Base-by-base conservation (phyloP, 1,284 basidiomycete species). In the Ustilago tritici region DNA sequence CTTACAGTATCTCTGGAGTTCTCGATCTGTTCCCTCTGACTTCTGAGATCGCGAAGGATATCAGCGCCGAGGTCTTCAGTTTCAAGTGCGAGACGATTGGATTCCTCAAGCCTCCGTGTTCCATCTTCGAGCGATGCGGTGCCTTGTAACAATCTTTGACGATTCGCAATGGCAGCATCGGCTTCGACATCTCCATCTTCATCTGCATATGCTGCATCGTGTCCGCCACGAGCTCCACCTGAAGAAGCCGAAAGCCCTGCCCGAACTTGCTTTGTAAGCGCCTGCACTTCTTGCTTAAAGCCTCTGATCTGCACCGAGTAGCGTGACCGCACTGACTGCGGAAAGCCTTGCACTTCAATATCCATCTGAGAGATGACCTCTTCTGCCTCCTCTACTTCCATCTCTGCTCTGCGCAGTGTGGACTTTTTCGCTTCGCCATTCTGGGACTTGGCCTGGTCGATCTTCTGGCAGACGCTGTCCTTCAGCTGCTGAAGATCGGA, bases 341-440 rank as follows among this genome's bases (percentile, higher is more conserved):
- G 95, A 86, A 98, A 95, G 12, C 93, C 93, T 84, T 95, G 95
- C n/a, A 97, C 92, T 88, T 99, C 97, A 72, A 99, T 93, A 87
- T 98, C 95, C 96, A 99, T 98, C 90, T 99, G 97, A 40, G 94
- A 94, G 11, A 84, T 72, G 38, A 98, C 95, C 89, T 99, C 97
- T 81, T 98, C 95, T 0, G 95, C 96, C 87, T 99, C 97, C 84
- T 99, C 97, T 3, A 98, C 89, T 86, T 99, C 96, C 90, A 95
- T 94, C 84, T 96, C 93, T 23, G 94, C 93, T 71, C 93, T 89
- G 75, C 95, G 89, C 75, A 98, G 87, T 3, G 92, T 89, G 0
- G 93, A 90, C 87, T 94, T 95, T 61, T 92, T 90, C 76, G 93
- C 91, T 84, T 98, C 95, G 47, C 75, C 82, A 54, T 65, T 74